A percentile compares a stretch with the other conserved stretches of the same genome.
Conservation (phyloP, 257 asterid genomes). For the Fraxinus anomala region DNA sequence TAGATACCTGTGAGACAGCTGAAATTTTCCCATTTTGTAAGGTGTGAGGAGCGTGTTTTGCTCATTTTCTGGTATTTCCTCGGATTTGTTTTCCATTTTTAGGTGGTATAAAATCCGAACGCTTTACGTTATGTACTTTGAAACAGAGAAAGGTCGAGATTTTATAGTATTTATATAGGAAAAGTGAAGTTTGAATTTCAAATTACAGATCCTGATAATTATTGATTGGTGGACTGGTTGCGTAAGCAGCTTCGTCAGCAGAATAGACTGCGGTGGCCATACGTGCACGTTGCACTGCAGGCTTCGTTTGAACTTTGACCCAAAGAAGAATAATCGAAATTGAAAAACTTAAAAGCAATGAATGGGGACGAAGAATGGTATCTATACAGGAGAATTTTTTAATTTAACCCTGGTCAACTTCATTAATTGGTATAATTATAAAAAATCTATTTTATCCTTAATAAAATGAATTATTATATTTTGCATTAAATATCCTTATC, state of each 20-base stretch:
- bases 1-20: slow-evolving; percentile 34
- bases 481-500: too few relatives aligned
- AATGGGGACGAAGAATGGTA: too few relatives aligned
- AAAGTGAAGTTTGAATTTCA: background rate
- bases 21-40: slow-evolving; percentile 32
- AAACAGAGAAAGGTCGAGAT: background rate
- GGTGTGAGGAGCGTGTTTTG: slow-evolving; percentile 32
- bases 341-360: too few relatives aligned
- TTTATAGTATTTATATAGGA: slow-evolving; percentile 9
- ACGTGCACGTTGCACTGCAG: too few relatives aligned
- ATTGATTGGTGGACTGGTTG: background rate
- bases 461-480: too few relatives aligned
- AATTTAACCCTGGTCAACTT: too few relatives aligned
- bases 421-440: too few relatives aligned
- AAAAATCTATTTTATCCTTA: too few relatives aligned
- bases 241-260: background rate
- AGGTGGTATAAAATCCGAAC: background rate
- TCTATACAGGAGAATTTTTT: too few relatives aligned
- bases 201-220: background rate
- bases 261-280: background rate
- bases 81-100: slow-evolving; percentile 24
- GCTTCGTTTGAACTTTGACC: too few relatives aligned
- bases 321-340: too few relatives aligned
- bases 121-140: background rate
- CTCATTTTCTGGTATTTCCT: slow-evolving; percentile 1